These are phyloP conservation scores for Tetracladium setigerum DNA, from an alignment of 495 filamentous ascomycete genomes.

Conservation along the genomic window DNA sequence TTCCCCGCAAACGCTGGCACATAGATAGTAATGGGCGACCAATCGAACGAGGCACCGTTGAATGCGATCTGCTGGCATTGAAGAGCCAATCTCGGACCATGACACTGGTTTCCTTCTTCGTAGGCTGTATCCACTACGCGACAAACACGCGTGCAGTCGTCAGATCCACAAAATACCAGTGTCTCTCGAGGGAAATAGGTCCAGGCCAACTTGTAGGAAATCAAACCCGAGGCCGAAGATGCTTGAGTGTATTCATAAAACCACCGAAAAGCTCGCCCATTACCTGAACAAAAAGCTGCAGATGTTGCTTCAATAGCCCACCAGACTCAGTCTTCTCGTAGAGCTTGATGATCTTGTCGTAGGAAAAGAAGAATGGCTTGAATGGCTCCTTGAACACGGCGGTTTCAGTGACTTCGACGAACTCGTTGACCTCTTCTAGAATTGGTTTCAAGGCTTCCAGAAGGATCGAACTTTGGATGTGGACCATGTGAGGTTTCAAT, in stretches of 20 bases:
- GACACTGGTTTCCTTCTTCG: background rate
- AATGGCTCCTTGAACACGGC: slow-evolving; percentile 29
- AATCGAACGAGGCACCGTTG: slow-evolving; percentile 25
- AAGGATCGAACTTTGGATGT: slow-evolving; percentile 29
- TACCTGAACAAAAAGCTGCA: slow-evolving; percentile 26
- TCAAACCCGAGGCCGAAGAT: slow-evolving; percentile 23
- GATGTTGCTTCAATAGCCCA: slow-evolving; percentile 20
- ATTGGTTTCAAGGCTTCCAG: slow-evolving; percentile 26
- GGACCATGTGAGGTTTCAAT: slow-evolving; percentile 27
- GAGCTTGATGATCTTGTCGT: slow-evolving; percentile 26
- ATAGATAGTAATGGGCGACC: slow-evolving; percentile 16
- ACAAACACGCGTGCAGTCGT: slow-evolving; percentile 27
- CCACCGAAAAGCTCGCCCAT: slow-evolving; percentile 31
- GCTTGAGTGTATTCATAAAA: slow-evolving; percentile 20
- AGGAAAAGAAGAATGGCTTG: slow-evolving; percentile 28
- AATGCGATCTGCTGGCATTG: slow-evolving; percentile 23
- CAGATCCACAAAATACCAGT: slow-evolving; percentile 22
- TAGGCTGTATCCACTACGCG: slow-evolving; percentile 23
- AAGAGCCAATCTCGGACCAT: slow-evolving; percentile 9
- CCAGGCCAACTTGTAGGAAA: slow-evolving; percentile 30
- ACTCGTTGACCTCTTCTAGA: slow-evolving; percentile 24
- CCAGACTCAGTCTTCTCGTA: slow-evolving; percentile 5
- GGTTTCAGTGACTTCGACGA: slow-evolving; percentile 25
- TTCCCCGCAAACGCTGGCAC: slow-evolving; percentile 23
- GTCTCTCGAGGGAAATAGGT: slow-evolving; percentile 27